Evolutionary conservation across 345 rosid species (phyloP), one percentile per base, ranked within the genome.

Genomic region (Rhodamnia argentea): DNA sequence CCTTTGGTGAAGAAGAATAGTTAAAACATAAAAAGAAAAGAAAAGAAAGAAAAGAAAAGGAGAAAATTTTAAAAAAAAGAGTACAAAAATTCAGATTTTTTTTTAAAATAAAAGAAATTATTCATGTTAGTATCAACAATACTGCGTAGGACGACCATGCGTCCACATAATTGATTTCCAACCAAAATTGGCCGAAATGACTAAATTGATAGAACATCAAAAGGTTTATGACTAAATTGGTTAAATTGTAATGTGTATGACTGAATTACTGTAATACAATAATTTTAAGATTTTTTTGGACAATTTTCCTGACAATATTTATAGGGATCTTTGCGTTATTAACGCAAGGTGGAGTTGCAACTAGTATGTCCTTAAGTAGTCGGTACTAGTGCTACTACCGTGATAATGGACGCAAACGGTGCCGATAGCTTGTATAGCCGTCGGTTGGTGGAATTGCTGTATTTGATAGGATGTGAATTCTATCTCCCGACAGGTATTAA

Each of bases 131-230:
- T 4, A 3, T 1, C 7, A 3, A 24, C 10, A 5, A 6, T 57
- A 24, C 4, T 5, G 14, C 1, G 10, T 24, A 57, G 13, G 1
- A 24, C n/a, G 10, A 11, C 2, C 0, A 0, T n/a, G 7, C 14
- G 0, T 57, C 29, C 27, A 24, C 3, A 0, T 24, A 1, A 57
- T 11, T 0, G 0, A 24, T 57, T 57, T 57, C 3, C 0, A 0
- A 57, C 0, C 4, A 23, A 57, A 57, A 24, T 24, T 57, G 62
- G 62, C 44, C 40, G 40, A 37, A 37, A 37, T 2, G 40, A 37
- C 40, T 37, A 37, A 37, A 37, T 37, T 37, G 40, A 37, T 3
- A 37, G 3, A 37, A 37, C 44, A 42, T 42, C 44, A 42, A 57
- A 57, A 57, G 1, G 0, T 57, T 57, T 57, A 24, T 13, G 4